Evolutionary conservation across 2,329 filamentous ascomycete species (phyloP).

Genomic region (Endothia cerciana): DNA sequence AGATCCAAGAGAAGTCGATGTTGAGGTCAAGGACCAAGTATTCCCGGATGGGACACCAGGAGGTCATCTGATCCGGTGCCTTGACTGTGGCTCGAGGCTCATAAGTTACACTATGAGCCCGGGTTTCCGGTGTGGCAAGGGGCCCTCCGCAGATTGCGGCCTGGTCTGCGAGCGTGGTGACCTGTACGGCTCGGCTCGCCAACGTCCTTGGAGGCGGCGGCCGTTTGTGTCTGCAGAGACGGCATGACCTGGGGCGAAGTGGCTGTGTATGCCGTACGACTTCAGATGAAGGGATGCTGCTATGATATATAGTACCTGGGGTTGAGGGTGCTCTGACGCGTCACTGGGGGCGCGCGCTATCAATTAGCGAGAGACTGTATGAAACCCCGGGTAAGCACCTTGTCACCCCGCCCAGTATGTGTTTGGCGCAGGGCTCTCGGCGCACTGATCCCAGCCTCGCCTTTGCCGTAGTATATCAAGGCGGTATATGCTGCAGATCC

Average conservation of each 20-base stretch:
- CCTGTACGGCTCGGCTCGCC: neutral
- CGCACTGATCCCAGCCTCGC: neutral
- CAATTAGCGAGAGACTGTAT: neutral
- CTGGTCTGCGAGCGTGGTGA: neutral
- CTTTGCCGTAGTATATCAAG: neutral
- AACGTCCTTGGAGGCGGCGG: neutral
- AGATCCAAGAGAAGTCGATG: neutral
- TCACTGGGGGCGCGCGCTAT: no score
- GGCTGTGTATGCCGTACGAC: neutral
- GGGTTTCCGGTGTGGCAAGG: neutral
- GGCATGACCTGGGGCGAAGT: neutral
- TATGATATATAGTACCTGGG: neutral
- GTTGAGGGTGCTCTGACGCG: neutral
- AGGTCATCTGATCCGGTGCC: neutral
- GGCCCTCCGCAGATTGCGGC: neutral
- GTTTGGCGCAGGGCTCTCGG: neutral
- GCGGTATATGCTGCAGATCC: neutral
- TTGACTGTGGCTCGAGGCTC: neutral
- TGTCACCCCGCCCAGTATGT: neutral
- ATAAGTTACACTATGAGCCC: neutral
- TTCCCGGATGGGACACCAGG: neutral
- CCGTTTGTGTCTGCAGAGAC: neutral
- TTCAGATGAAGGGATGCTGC: neutral
- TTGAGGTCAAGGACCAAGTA: neutral
- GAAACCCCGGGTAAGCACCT: neutral